These are phyloP conservation scores for Panaeolus cyanescens DNA, from an alignment of 768 basidiomycete genomes.

Conservation along the genomic window DNA sequence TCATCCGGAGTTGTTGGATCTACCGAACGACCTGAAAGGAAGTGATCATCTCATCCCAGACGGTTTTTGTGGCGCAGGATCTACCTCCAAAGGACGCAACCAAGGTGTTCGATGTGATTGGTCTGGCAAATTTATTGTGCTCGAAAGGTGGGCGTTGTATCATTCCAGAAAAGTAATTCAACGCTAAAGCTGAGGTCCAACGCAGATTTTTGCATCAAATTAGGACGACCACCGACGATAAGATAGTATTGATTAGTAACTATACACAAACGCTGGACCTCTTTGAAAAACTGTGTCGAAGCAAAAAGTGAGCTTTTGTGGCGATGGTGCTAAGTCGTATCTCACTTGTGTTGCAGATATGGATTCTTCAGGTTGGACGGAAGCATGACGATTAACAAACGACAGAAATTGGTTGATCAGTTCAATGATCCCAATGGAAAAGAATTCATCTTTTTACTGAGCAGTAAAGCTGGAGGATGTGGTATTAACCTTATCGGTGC, in stretches of 20 bases:
- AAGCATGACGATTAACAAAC: slow-evolving; percentile 88
- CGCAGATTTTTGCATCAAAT: slow-evolving; percentile 84
- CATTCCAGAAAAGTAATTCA: neutral
- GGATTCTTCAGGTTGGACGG: slow-evolving; percentile 92
- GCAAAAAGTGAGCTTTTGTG: slow-evolving; percentile 68
- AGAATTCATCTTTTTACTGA: slow-evolving; percentile 92
- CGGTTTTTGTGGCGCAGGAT: slow-evolving; percentile 68
- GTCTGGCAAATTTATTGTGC: slow-evolving; percentile 89
- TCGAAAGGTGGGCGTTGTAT: slow-evolving; percentile 69
- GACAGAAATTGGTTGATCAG: slow-evolving; percentile 94
- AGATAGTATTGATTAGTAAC: slow-evolving; percentile 96
- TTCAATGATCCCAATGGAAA: slow-evolving; percentile 93
- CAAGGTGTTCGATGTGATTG: slow-evolving; percentile 73
- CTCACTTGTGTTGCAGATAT: slow-evolving; percentile 56
- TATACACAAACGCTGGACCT: slow-evolving; percentile 95
- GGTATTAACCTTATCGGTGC: slow-evolving; percentile 98
- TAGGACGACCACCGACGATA: slow-evolving; percentile 81
- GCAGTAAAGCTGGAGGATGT: slow-evolving; percentile 94
- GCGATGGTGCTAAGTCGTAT: neutral
- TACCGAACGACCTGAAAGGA: slow-evolving; percentile 83
- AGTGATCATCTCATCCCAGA: slow-evolving; percentile 82
- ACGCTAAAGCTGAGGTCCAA: neutral
- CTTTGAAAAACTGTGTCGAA: slow-evolving; percentile 86
- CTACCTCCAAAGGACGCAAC: slow-evolving; percentile 39
- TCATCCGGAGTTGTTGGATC: slow-evolving; percentile 86